Conservation (phyloP, 164 flowering plant species). For the Chloranthus sessilifolius region DNA sequence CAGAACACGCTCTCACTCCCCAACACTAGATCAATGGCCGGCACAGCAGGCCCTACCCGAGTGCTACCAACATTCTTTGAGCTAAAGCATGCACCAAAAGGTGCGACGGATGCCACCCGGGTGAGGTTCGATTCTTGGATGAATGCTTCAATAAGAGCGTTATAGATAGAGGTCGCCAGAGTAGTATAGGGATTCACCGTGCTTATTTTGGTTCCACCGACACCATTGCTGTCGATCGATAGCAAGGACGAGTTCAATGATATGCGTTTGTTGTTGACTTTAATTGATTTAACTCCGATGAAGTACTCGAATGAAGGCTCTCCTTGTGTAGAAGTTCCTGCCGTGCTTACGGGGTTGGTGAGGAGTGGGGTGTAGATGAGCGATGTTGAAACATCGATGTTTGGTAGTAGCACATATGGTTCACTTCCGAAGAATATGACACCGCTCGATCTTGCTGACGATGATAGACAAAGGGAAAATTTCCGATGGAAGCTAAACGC, state of each 20-base stretch:
- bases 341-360: constrained; percentile 19
- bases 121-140: constrained; percentile 16
- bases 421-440: constrained; percentile 33
- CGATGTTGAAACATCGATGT: constrained; percentile 11
- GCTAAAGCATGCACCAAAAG: constrained; percentile 30
- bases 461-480: constrained; percentile 31
- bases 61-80: constrained; percentile 16
- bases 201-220: constrained; percentile 25
- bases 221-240: constrained; percentile 10
- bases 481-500: constrained; percentile 22
- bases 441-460: constrained; percentile 18
- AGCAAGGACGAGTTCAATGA: constrained; percentile 19
- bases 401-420: constrained; percentile 27
- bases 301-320: constrained; percentile 25
- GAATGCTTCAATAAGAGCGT: constrained; percentile 26
- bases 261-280: constrained; percentile 9
- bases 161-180: constrained; percentile 31
- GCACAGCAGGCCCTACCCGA: constrained; percentile 32
- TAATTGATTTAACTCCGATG: constrained; percentile 23
- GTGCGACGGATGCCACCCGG: constrained; percentile 27
- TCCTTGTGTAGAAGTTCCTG: not conserved
- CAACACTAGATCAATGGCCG: constrained; percentile 31
- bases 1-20: constrained; percentile 23
- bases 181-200: constrained; percentile 19
- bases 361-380: constrained; percentile 32